Evolutionary conservation across 148 eudicot genomes (phyloP).

Genomic region (Polygonum maritimum): DNA sequence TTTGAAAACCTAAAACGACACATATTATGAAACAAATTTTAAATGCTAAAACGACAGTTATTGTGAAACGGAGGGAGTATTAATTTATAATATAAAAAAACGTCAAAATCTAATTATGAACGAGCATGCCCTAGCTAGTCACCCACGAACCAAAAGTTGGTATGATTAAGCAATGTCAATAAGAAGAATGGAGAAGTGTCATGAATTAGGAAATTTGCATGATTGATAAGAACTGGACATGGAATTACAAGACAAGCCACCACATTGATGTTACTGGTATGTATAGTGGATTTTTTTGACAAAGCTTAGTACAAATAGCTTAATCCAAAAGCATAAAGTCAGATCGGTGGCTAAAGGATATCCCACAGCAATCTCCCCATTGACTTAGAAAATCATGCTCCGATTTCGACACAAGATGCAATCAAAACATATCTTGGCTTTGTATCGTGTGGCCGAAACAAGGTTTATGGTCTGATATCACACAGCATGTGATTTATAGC

Average conservation of each 20-base stretch:
- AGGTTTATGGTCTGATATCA: no score
- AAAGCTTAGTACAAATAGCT: neutral
- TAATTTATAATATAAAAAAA: neutral
- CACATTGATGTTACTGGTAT: neutral
- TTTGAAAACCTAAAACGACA: no score
- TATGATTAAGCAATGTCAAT: neutral
- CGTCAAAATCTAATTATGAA: neutral
- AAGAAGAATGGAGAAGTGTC: neutral
- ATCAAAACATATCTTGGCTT: no score
- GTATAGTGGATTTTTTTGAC: neutral
- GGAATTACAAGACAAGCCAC: neutral
- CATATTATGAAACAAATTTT: no score
- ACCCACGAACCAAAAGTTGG: neutral
- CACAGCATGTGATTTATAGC: no score
- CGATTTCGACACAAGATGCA: no score
- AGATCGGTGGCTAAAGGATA: neutral
- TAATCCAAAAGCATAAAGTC: neutral
- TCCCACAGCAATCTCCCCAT: no score
- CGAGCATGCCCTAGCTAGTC: neutral
- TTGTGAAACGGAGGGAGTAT: no score
- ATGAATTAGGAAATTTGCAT: neutral
- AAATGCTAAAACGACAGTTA: no score
- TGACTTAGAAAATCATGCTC: no score
- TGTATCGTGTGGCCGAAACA: no score
- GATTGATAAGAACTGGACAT: neutral